Evolutionary conservation across 108 stramenopile species (phyloP).

Genomic region (Cyclotella cryptica): DNA sequence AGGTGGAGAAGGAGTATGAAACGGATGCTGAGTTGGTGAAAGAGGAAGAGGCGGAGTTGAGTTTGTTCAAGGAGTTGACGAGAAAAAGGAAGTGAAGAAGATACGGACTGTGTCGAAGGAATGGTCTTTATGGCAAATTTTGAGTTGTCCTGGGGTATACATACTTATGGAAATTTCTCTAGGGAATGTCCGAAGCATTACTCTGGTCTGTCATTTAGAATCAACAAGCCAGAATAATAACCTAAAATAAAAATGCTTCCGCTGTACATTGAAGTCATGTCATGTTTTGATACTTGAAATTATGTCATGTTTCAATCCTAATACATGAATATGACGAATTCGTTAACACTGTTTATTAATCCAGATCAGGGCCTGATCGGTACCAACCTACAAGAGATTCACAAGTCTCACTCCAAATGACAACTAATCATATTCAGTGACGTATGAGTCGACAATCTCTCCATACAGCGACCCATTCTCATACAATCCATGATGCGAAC

Average conservation of each 20-base stretch:
- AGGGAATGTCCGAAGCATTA: no score
- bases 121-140: background rate
- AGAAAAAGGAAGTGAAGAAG: slow-evolving; percentile 13
- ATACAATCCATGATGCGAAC: slow-evolving; percentile 66
- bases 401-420: no score
- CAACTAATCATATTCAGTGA: slow-evolving; percentile 40
- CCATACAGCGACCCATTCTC: slow-evolving; percentile 54
- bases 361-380: background rate
- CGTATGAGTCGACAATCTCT: slow-evolving; percentile 29
- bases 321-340: no score
- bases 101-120: background rate
- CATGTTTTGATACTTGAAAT: no score
- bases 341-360: no score
- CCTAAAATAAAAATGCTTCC: no score
- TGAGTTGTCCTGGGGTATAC: background rate
- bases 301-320: background rate
- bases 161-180: background rate
- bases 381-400: no score
- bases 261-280: no score
- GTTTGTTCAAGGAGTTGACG: slow-evolving; percentile 12
- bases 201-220: no score
- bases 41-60: slow-evolving; percentile 52
- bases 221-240: no score
- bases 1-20: slow-evolving; percentile 60
- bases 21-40: slow-evolving; percentile 45